Evolutionary conservation across 306 rosid species (phyloP).

Genomic region (Mimosa pudica): DNA sequence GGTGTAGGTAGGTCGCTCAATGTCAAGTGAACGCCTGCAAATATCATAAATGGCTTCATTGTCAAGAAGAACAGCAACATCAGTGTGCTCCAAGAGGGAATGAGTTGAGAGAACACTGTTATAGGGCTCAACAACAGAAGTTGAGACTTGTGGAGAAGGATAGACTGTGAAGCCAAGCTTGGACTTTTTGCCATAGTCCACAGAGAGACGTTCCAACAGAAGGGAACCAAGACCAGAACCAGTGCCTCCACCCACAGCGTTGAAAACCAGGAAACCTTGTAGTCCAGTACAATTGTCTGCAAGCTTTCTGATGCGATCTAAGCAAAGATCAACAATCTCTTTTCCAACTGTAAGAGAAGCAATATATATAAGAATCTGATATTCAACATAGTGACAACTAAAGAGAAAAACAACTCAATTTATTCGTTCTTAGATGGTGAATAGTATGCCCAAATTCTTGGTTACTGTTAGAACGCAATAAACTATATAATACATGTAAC

Average conservation of each 20-base stretch:
- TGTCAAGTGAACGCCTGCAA: conserved; percentile 84
- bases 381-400: neutral
- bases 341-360: conserved; percentile 62
- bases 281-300: conserved; percentile 90
- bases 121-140: conserved; percentile 88
- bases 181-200: conserved; percentile 77
- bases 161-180: conserved; percentile 86
- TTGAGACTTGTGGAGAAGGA: conserved; percentile 82
- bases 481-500: too few relatives aligned
- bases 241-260: conserved; percentile 88
- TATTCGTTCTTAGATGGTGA: too few relatives aligned
- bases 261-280: conserved; percentile 81
- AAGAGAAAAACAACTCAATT: neutral
- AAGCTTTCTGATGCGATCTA: conserved; percentile 77
- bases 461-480: too few relatives aligned
- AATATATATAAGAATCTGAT: neutral
- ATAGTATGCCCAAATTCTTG: too few relatives aligned
- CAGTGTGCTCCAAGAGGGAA: conserved; percentile 81
- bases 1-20: conserved; percentile 80
- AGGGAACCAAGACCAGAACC: conserved; percentile 90
- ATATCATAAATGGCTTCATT: conserved; percentile 81
- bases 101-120: conserved; percentile 85
- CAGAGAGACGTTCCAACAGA: conserved; percentile 71
- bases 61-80: conserved; percentile 79
- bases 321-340: conserved; percentile 81